Conservation (phyloP, 805 yeast species). For the Barnettozyma sp. region DNA sequence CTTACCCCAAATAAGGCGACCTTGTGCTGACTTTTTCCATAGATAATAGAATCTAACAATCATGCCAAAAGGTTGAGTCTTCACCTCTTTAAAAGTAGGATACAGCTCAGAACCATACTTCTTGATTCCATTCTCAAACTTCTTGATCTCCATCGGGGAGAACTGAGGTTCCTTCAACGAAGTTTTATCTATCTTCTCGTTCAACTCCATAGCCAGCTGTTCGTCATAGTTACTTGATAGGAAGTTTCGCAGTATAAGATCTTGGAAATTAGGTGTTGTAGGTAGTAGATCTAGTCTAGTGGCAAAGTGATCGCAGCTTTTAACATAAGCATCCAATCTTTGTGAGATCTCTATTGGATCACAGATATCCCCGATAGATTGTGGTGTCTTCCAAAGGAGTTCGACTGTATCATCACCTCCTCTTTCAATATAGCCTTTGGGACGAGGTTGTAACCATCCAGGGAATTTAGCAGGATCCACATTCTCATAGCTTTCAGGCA, state of each 20-base stretch:
- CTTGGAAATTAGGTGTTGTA: slow-evolving; percentile 76
- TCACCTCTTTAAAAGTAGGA: slow-evolving; percentile 66
- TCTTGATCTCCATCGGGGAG: slow-evolving; percentile 48
- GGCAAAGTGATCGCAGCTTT: slow-evolving; percentile 52
- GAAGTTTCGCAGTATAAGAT: slow-evolving; percentile 54
- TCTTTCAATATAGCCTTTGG: slow-evolving; percentile 76
- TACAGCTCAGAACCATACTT: slow-evolving; percentile 72
- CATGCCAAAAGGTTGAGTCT: slow-evolving; percentile 66
- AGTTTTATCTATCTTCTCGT: slow-evolving; percentile 45
- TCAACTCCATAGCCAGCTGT: slow-evolving; percentile 40
- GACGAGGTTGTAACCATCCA: slow-evolving; percentile 71
- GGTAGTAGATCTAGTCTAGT: slow-evolving; percentile 44
- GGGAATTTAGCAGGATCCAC: slow-evolving; percentile 45
- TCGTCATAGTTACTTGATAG: slow-evolving; percentile 46
- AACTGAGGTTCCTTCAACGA: slow-evolving; percentile 74
- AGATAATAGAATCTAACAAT: slow-evolving; percentile 81
- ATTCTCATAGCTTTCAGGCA: slow-evolving; percentile 43
- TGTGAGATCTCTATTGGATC: slow-evolving; percentile 20
- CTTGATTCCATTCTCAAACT: slow-evolving; percentile 70
- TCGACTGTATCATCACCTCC: slow-evolving; percentile 66
- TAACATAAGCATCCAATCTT: slow-evolving; percentile 47
- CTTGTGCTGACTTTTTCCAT: slow-evolving; percentile 84
- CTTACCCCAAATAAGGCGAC: slow-evolving; percentile 76
- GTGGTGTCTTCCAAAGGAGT: slow-evolving; percentile 56
- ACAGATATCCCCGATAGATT: neutral